Evolutionary conservation across 2,329 filamentous ascomycete genomes (phyloP).

Genomic region (Fusarium subtropicale): DNA sequence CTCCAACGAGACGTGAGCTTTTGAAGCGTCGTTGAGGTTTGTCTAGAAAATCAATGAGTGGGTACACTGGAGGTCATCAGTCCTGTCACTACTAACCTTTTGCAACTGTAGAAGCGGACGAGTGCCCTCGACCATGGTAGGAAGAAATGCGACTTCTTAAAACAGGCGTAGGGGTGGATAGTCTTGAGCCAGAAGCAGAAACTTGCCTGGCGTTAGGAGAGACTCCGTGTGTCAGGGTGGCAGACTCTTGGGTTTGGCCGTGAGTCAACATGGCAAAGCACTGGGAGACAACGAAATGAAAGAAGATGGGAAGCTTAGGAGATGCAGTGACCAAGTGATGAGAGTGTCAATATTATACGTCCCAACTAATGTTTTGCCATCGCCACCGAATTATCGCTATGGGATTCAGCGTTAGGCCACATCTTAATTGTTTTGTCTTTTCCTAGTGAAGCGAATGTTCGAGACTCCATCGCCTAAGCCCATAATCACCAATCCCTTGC

Average conservation of each 20-base stretch:
- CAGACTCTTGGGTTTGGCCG: neutral
- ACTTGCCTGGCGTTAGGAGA: neutral
- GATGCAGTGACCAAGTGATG: neutral
- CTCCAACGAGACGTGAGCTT: neutral
- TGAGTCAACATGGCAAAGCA: neutral
- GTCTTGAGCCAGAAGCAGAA: neutral
- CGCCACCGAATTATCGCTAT: neutral
- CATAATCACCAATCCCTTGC: rapidly evolving
- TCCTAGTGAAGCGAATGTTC: neutral
- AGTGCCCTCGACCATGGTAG: neutral
- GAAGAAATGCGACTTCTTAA: neutral
- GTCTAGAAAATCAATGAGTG: neutral
- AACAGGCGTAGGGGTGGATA: neutral
- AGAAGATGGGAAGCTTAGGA: neutral
- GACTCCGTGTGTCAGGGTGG: neutral
- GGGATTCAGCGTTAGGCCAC: neutral
- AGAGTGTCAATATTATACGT: neutral
- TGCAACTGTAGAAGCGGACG: neutral
- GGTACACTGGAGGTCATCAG: neutral
- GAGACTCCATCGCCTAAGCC: neutral
- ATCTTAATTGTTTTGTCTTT: neutral
- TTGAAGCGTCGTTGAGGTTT: neutral
- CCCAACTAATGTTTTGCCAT: neutral
- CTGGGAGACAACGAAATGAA: neutral
- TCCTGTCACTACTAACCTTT: neutral